These are phyloP conservation scores for Sugiyamaella novakii DNA, from an alignment of 1,139 yeast species.

Conservation along the genomic window DNA sequence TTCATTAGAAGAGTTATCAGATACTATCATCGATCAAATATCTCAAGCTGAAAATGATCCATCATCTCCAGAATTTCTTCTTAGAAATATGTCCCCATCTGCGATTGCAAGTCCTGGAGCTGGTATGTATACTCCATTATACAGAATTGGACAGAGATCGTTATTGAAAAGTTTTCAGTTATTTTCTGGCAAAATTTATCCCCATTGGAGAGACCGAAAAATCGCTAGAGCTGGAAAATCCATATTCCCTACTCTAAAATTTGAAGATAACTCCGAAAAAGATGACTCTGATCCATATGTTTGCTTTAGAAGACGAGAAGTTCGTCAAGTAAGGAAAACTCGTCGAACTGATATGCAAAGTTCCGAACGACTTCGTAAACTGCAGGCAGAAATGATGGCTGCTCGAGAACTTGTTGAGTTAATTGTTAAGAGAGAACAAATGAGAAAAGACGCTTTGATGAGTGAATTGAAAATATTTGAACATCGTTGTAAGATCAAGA, in stretches of 20 bases:
- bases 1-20: conserved; percentile 64
- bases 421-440: conserved; percentile 74
- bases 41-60: conserved; percentile 41
- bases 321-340: conserved; percentile 93
- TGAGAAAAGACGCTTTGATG: conserved; percentile 59
- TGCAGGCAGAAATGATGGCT: conserved; percentile 74
- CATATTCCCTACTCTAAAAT: conserved; percentile 73
- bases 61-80: conserved; percentile 40
- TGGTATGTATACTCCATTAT: conserved; percentile 21
- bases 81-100: conserved; percentile 20
- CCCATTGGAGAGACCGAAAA: conserved; percentile 80
- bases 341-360: conserved; percentile 92
- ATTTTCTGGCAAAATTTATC: conserved; percentile 71
- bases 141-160: conserved; percentile 44
- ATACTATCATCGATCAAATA: conserved; percentile 34
- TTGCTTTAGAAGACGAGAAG: conserved; percentile 93
- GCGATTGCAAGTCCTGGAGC: conserved; percentile 21
- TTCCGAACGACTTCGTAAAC: conserved; percentile 74
- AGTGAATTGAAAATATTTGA: conserved; percentile 67
- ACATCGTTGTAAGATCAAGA: conserved; percentile 69
- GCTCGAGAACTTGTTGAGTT: conserved; percentile 71
- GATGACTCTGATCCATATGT: conserved; percentile 95
- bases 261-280: conserved; percentile 85
- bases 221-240: conserved; percentile 69
- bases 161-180: conserved; percentile 56